A percentile compares a stretch with the other conserved stretches of the same genome.
phyloP scores from a whole-genome alignment of 2,329 filamentous ascomycete genomes.

The Lithohypha guttulata region DNA sequence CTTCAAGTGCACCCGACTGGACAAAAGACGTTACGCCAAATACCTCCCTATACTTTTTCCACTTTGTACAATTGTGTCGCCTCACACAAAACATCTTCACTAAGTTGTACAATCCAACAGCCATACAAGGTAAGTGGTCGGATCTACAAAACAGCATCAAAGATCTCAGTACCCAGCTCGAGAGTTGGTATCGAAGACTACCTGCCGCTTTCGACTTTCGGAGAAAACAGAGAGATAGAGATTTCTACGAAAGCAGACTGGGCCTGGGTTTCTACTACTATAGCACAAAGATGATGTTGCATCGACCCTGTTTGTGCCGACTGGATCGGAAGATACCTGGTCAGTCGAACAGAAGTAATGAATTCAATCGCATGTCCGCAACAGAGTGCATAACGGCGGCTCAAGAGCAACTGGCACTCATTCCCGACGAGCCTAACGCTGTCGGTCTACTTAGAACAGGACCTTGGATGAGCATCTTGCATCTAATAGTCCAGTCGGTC shows the following conservation, averaged over 20 bases:
- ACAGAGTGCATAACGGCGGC: slow-evolving; percentile 31
- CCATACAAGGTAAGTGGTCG: slow-evolving; percentile 27
- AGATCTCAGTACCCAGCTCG: slow-evolving; percentile 27
- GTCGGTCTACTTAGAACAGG: slow-evolving; percentile 31
- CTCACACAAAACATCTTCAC: slow-evolving; percentile 29
- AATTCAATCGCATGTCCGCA: slow-evolving; percentile 32
- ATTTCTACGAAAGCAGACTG: slow-evolving; percentile 29
- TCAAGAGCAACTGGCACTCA: slow-evolving; percentile 28
- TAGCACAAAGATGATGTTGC: slow-evolving; percentile 33
- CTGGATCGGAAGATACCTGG: slow-evolving; percentile 27
- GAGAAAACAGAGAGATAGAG: slow-evolving; percentile 22
- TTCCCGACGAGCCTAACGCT: slow-evolving; percentile 34
- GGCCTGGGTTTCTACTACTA: slow-evolving; percentile 35
- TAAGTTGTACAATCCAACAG: slow-evolving; percentile 30
- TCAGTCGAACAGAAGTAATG: slow-evolving; percentile 23
- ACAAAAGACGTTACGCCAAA: slow-evolving; percentile 28
- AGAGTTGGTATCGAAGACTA: slow-evolving; percentile 30
- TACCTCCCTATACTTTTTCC: slow-evolving; percentile 30
- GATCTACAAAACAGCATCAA: slow-evolving; percentile 30
- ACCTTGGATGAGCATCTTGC: slow-evolving; percentile 37
- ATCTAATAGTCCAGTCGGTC: slow-evolving; percentile 35
- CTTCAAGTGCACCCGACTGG: slow-evolving; percentile 18
- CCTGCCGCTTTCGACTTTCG: slow-evolving; percentile 29
- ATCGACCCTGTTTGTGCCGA: slow-evolving; percentile 38
- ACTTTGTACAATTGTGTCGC: slow-evolving; percentile 29